Conservation (phyloP, 2,329 filamentous ascomycete genomes). For the Zymoseptoria tritici region DNA sequence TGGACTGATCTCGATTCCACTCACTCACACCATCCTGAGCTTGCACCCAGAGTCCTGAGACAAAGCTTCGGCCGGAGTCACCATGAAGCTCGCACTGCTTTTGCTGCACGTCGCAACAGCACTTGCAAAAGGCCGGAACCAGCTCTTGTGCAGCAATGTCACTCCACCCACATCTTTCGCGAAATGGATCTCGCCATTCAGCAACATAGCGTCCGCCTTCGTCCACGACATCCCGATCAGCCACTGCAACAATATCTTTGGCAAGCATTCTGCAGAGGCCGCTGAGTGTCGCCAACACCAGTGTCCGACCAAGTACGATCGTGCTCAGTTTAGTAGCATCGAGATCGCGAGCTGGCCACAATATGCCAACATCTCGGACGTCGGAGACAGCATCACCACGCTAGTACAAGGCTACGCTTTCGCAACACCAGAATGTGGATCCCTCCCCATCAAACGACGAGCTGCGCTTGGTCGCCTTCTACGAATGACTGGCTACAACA, state of each 20-base stretch:
- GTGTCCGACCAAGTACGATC: not conserved
- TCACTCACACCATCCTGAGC: no score
- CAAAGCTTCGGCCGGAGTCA: no score
- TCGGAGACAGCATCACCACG: not conserved
- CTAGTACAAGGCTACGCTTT: not conserved
- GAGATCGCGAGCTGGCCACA: conserved; percentile 1
- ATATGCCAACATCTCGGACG: not conserved
- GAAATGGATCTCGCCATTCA: not conserved
- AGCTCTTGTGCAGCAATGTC: not conserved
- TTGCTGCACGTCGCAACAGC: not conserved
- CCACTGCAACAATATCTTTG: not conserved
- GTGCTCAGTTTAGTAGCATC: not conserved
- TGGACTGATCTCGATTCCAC: no score
- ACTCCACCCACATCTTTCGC: not conserved
- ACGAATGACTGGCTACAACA: not conserved
- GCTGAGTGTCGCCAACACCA: not conserved
- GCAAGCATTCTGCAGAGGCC: not conserved
- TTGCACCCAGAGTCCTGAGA: no score
- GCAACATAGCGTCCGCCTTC: not conserved
- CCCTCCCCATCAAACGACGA: not conserved
- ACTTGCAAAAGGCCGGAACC: not conserved
- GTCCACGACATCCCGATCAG: not conserved
- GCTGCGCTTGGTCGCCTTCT: not conserved
- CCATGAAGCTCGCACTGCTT: not conserved
- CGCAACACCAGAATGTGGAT: not conserved